Evolutionary conservation across 371 early-diverging fungal genomes (phyloP).

Genomic region (Encephalitozoon hellem): DNA sequence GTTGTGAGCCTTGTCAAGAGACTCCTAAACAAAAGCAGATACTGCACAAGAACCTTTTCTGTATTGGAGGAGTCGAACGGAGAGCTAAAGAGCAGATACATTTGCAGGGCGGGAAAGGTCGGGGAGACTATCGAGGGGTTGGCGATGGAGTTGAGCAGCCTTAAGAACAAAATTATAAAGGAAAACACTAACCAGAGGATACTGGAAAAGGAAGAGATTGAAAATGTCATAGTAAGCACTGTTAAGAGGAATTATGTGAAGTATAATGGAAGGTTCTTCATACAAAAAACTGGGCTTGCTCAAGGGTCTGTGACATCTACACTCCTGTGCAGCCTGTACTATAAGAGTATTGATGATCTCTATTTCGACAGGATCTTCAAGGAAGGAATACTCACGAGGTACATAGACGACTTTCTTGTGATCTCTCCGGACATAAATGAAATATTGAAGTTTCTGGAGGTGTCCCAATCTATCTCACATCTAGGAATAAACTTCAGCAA

Average conservation of each 20-base stretch:
- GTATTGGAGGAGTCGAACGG: neutral
- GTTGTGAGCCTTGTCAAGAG: conserved; percentile 16
- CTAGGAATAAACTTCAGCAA: conserved; percentile 32
- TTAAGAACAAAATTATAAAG: conserved; percentile 5
- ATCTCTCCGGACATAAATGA: conserved; percentile 19
- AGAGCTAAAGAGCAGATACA: neutral
- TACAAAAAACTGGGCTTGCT: conserved; percentile 45
- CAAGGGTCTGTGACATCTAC: conserved; percentile 53
- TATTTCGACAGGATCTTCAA: conserved; percentile 43
- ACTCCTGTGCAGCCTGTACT: conserved; percentile 45
- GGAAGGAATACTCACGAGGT: conserved; percentile 39
- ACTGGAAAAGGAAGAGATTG: conserved; percentile 9
- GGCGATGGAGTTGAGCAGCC: neutral
- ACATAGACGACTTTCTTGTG: conserved; percentile 54
- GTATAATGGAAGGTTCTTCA: conserved; percentile 33
- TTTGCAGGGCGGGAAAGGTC: neutral
- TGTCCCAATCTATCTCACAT: neutral
- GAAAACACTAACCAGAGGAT: conserved; percentile 18
- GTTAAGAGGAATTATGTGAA: conserved; percentile 23
- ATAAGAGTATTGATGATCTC: conserved; percentile 22
- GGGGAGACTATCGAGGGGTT: neutral
- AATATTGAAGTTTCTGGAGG: conserved; percentile 34
- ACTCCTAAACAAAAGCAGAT: conserved; percentile 22
- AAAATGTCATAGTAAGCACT: neutral
- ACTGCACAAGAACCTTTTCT: conserved; percentile 16